Conservation (phyloP, 257 asterid genomes). For the Marsdenia floribunda region DNA sequence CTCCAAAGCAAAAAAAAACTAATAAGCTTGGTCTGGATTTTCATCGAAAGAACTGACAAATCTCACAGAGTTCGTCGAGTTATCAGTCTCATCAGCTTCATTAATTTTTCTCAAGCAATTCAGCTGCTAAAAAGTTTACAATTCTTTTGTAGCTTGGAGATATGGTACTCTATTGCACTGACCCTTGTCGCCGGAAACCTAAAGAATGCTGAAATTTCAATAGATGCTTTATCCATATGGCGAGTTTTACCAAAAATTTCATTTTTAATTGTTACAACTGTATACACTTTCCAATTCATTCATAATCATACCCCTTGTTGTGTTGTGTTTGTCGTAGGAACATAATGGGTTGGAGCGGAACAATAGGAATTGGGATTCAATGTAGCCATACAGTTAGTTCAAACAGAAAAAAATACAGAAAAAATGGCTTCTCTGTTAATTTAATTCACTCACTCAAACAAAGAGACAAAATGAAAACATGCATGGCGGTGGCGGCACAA, state of each 20-base stretch:
- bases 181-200: conserved; percentile 34
- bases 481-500: too few species aligned
- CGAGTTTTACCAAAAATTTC: conserved; percentile 8
- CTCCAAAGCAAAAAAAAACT: too few species aligned
- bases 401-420: too few species aligned
- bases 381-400: conserved; percentile 50
- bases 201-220: conserved; percentile 37
- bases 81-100: conserved; percentile 30
- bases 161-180: conserved; percentile 33
- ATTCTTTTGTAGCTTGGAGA: conserved; percentile 28
- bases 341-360: conserved; percentile 48
- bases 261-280: too few species aligned
- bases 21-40: conserved; percentile 55
- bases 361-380: conserved; percentile 49
- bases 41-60: conserved; percentile 31
- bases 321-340: conserved; percentile 29
- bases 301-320: too few species aligned
- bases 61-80: conserved; percentile 30
- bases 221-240: conserved; percentile 41
- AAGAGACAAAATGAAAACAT: too few species aligned
- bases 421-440: too few species aligned
- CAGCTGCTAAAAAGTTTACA: too few species aligned
- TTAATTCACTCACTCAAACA: too few species aligned
- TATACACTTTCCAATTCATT: too few species aligned
- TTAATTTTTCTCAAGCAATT: too few species aligned